Conservation (phyloP, 345 rosid species). For the Bruguiera sexangula region DNA sequence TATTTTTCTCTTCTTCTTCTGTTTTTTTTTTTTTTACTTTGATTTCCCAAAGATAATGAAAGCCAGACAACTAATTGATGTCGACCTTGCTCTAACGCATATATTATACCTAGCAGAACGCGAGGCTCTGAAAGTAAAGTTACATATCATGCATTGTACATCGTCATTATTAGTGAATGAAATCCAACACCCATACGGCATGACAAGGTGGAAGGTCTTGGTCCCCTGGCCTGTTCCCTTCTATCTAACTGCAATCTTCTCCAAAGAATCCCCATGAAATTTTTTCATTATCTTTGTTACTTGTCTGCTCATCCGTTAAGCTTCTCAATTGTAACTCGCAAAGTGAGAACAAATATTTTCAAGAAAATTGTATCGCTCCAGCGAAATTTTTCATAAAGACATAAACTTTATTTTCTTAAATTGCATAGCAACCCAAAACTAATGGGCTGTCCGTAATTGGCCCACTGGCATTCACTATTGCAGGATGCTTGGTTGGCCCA, state of each 20-base stretch:
- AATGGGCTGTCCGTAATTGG: no score
- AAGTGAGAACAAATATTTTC: no score
- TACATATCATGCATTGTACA: neutral
- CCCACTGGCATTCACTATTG: no score
- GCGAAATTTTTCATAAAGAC: no score
- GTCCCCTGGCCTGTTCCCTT: slow-evolving; percentile 13
- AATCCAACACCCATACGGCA: slow-evolving; percentile 19
- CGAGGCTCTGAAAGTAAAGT: neutral
- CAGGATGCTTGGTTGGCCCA: no score
- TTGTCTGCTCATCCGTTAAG: neutral
- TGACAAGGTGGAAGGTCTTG: slow-evolving; percentile 13
- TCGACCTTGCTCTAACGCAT: slow-evolving; percentile 17
- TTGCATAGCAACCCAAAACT: no score
- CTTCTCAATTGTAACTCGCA: no score
- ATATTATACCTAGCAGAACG: no score
- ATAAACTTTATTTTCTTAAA: no score
- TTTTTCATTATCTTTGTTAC: neutral
- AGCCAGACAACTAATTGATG: slow-evolving; percentile 20
- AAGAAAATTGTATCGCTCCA: no score
- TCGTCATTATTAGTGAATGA: slow-evolving; percentile 9
- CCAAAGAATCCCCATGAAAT: neutral
- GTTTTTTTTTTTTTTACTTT: neutral
- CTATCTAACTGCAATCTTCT: slow-evolving; percentile 1
- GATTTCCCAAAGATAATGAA: neutral
- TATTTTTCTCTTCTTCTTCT: neutral